Base-by-base conservation (phyloP, 2,329 filamentous ascomycete species). In the Ophiostoma sp. region DNA sequence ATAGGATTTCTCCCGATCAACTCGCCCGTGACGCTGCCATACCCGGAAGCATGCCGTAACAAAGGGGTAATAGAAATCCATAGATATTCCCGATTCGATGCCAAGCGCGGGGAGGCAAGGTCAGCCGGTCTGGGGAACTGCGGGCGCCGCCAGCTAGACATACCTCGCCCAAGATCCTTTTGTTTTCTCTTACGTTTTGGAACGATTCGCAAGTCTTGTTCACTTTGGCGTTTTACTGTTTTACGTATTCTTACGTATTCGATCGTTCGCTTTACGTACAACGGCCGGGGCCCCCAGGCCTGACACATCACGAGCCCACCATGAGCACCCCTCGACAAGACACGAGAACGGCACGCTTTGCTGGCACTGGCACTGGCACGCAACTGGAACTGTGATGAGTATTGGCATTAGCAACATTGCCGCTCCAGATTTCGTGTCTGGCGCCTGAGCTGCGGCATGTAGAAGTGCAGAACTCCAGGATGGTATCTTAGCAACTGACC, bases 51-150 rank as follows among this genome's bases (percentile, higher is more conserved):
- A 70, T 68, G 63, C 65, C 68, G 70, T 73, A 73, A 73, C 44
- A 72, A 73, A 72, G 73, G 74, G 75, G 75, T 76, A 75, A 74
- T 74, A 71, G 66, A 74, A 76, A 75, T 70, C 27, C 66, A 68
- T 18, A 16, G 66, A 49, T 55, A 65, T 66, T 71, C 67, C 67
- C 62, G 63, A 65, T 69, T 67, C 14, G 70, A 41, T 55, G 67
- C 69, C 66, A 69, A 66, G 66, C 68, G 66, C 69, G 71, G 69
- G 69, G 70, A 65, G 65, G 70, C 40, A 45, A 70, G 73, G 74
- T 72, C 70, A 72, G 58, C 72, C 70, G 70, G 70, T 27, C 70
- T 67, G 69, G 65, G 66, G 64, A 65, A 55, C 58, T 62, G 58
- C 58, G 38, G 58, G 58, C 58, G 58, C 36, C 36, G 58, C 38